phyloP scores from a whole-genome alignment of 139 green algal species.

The Tetradesmus lagerheimii region DNA sequence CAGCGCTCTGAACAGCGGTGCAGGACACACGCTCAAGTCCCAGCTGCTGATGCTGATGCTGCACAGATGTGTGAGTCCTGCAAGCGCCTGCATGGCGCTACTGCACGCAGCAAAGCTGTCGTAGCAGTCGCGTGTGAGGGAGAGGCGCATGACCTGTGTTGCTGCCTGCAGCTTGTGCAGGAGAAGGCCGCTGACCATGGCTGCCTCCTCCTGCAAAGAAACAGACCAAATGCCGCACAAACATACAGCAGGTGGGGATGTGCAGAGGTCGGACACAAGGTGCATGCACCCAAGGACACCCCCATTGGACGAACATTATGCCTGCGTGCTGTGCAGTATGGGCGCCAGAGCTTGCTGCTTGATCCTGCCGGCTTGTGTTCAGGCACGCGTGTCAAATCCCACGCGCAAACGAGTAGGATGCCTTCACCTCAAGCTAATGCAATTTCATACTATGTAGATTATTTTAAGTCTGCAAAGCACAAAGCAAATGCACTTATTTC shows the following conservation, averaged over 20 bases:
- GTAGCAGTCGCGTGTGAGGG: not conserved
- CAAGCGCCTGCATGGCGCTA: not conserved
- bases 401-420: too few relatives aligned
- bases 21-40: not conserved
- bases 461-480: too few relatives aligned
- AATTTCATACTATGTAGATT: too few relatives aligned
- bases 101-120: not conserved
- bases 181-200: not conserved
- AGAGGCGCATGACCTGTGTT: not conserved
- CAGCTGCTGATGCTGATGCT: slow-evolving; percentile 1
- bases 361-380: not conserved
- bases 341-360: not conserved
- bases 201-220: too few relatives aligned
- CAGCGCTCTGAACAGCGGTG: not conserved
- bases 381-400: too few relatives aligned
- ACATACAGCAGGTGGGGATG: too few relatives aligned
- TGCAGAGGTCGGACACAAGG: too few relatives aligned
- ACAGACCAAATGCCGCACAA: too few relatives aligned
- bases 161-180: not conserved
- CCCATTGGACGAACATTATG: too few relatives aligned
- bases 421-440: too few relatives aligned
- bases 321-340: not conserved
- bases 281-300: too few relatives aligned
- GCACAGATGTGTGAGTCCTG: not conserved
- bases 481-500: too few relatives aligned